These are phyloP conservation scores for Cryphonectria parasitica DNA, from an alignment of 2,329 filamentous ascomycete species.

Conservation along the genomic window DNA sequence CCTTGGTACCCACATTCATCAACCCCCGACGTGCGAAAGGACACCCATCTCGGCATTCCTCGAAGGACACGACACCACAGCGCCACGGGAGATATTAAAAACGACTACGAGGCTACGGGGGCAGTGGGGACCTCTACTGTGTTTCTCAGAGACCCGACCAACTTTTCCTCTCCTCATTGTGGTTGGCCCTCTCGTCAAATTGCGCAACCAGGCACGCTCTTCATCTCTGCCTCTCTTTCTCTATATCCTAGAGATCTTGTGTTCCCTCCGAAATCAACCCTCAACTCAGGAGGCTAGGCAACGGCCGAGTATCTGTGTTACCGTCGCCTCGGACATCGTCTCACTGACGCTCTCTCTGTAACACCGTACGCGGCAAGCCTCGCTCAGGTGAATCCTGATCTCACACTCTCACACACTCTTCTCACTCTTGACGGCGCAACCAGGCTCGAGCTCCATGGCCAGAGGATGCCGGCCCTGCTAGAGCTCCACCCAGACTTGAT, in stretches of 20 bases:
- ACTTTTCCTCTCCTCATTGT: not conserved
- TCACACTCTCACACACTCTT: not conserved
- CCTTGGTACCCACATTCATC: not conserved
- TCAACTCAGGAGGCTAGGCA: not conserved
- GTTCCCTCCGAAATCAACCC: not conserved
- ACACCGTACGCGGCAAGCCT: not conserved
- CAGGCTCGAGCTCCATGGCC: slow-evolving; percentile 4
- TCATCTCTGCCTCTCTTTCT: no score
- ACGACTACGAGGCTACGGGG: not conserved
- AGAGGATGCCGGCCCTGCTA: slow-evolving; percentile 39
- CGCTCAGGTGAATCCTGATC: no score
- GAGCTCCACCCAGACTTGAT: slow-evolving; percentile 32
- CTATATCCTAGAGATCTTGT: not conserved
- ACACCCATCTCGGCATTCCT: not conserved
- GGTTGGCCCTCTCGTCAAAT: not conserved
- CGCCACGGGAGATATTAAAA: not conserved
- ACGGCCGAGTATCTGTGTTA: not conserved
- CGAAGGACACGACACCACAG: not conserved
- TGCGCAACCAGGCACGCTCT: not conserved
- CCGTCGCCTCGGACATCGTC: not conserved
- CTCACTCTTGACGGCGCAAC: not conserved
- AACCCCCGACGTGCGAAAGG: not conserved
- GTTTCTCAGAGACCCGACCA: not conserved
- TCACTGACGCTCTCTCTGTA: not conserved
- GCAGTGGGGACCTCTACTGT: not conserved